phyloP scores from a whole-genome alignment of 768 basidiomycete genomes.

The Pisolithus albus region DNA sequence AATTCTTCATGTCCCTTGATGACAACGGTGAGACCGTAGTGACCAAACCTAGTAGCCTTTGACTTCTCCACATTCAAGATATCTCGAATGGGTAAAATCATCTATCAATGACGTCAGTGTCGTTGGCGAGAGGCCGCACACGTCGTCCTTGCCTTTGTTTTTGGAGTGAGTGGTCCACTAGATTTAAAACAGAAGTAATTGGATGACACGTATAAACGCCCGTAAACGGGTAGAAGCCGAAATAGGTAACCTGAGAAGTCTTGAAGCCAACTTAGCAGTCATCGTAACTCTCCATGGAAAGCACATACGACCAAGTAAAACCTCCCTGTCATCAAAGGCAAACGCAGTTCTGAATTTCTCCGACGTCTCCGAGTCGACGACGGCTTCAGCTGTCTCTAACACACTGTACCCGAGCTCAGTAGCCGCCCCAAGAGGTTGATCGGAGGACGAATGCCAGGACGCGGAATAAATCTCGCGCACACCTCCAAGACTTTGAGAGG shows the following conservation, averaged over 20 bases:
- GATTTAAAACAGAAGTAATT: constrained; percentile 96
- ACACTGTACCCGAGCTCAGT: constrained; percentile 74
- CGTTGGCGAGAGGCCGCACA: neutral
- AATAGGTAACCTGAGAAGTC: constrained; percentile 90
- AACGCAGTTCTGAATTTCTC: constrained; percentile 80
- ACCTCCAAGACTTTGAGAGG: constrained; percentile 25
- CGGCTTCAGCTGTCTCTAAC: constrained; percentile 63
- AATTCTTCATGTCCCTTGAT: constrained; percentile 96
- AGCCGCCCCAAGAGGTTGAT: constrained; percentile 26
- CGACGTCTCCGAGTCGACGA: constrained; percentile 52
- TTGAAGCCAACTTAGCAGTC: constrained; percentile 27
- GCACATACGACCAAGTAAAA: constrained; percentile 76
- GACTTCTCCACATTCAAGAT: constrained; percentile 78
- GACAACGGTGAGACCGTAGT: constrained; percentile 82
- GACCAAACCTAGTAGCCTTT: constrained; percentile 84
- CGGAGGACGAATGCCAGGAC: constrained; percentile 22
- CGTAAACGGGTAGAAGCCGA: constrained; percentile 82
- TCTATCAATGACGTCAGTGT: constrained; percentile 41
- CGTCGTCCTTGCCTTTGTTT: constrained; percentile 66
- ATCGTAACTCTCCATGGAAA: neutral
- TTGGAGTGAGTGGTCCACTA: constrained; percentile 66
- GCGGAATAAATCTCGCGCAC: constrained; percentile 58
- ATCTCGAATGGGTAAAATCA: constrained; percentile 90
- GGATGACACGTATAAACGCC: constrained; percentile 84
- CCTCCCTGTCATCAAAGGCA: constrained; percentile 85